Conservation (phyloP, 73 alveolate genomes). For the Symbiodinium natans region DNA sequence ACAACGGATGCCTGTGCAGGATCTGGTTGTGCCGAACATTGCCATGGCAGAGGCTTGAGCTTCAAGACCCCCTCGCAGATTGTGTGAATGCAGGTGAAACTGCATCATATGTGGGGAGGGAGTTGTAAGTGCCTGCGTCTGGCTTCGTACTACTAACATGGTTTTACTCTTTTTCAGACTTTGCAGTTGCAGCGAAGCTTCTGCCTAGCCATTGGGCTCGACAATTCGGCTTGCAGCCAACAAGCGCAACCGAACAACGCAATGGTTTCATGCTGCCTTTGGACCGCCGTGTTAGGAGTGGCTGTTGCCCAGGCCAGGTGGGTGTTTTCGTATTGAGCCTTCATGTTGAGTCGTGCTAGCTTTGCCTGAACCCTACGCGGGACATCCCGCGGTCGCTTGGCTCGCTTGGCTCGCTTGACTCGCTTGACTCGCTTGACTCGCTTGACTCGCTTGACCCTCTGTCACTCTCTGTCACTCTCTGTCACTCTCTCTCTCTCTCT, state of each 20-base stretch:
- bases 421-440: no score
- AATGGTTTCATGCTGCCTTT: not conserved
- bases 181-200: not conserved
- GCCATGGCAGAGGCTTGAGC: conserved; percentile 78
- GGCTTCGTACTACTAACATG: not conserved
- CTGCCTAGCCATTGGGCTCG: not conserved
- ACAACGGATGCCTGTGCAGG: conserved; percentile 16
- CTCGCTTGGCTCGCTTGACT: no score
- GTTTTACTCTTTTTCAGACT: not conserved
- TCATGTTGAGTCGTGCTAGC: no score
- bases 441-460: no score
- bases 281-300: not conserved
- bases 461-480: no score
- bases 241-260: not conserved
- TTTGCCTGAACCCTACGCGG: no score
- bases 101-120: no score
- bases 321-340: no score
- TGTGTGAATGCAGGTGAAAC: no score
- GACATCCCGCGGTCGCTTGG: no score
- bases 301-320: not conserved
- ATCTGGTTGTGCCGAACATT: conserved; percentile 59
- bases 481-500: no score
- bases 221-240: not conserved
- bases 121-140: not conserved
- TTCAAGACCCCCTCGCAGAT: no score